Percentiles rank a stretch among this genome's conserved stretches.
Conservation (phyloP, 805 yeast genomes). For the Yarrowia sp. region DNA sequence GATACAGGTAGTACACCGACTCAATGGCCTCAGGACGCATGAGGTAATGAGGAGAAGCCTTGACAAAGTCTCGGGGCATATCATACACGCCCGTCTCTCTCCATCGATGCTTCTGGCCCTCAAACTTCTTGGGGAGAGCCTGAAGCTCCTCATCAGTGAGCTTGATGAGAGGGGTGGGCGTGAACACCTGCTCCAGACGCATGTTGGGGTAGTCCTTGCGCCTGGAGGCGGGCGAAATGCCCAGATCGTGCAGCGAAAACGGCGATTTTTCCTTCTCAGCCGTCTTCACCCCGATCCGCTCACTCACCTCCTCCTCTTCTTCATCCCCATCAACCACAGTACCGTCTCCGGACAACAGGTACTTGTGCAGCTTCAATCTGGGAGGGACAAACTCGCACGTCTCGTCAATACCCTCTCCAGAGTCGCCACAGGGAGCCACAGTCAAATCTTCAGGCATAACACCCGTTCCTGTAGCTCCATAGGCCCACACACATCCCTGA, state of each 20-base stretch:
- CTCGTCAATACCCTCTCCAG: conserved; percentile 2
- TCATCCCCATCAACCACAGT: neutral
- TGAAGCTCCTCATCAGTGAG: neutral
- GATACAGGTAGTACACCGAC: conserved; percentile 56
- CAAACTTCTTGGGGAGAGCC: neutral
- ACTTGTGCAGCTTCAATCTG: neutral
- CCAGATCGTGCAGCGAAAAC: neutral
- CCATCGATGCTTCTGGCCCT: conserved; percentile 32
- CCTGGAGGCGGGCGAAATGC: neutral
- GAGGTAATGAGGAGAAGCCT: conserved; percentile 43
- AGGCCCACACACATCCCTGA: conserved; percentile 50
- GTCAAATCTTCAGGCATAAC: conserved; percentile 46
- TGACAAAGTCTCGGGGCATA: conserved; percentile 31
- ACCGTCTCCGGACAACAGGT: neutral
- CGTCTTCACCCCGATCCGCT: neutral
- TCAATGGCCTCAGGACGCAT: conserved; percentile 63
- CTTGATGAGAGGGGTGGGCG: neutral
- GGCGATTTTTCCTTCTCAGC: neutral
- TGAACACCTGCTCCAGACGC: neutral
- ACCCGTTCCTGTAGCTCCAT: conserved; percentile 41
- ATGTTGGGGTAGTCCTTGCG: neutral
- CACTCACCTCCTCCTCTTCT: neutral
- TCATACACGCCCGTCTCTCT: conserved; percentile 33
- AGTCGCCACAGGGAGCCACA: conserved; percentile 5
- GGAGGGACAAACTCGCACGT: neutral